These are phyloP conservation scores for Quercus variabilis DNA, from an alignment of 306 rosid species.

Conservation along the genomic window DNA sequence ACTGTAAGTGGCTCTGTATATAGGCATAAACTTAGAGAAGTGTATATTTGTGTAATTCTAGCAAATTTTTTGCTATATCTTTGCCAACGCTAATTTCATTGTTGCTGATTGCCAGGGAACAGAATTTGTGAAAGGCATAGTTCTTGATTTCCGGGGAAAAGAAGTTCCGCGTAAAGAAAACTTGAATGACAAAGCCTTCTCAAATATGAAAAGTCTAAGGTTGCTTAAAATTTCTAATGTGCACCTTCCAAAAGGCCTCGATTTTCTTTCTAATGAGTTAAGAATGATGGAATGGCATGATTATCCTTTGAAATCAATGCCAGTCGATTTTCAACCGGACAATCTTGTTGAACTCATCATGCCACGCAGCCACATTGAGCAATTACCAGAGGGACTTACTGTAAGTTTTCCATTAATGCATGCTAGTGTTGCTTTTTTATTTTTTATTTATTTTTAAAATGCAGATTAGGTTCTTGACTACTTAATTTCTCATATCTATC, in stretches of 20 bases:
- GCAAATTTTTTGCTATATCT: neutral
- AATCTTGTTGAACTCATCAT: slow-evolving; percentile 23
- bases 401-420: neutral
- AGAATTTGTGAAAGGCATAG: neutral
- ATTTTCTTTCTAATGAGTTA: slow-evolving; percentile 20
- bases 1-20: neutral
- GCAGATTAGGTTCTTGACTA: neutral
- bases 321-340: neutral
- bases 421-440: too few species aligned
- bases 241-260: slow-evolving; percentile 21
- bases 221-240: slow-evolving; percentile 16
- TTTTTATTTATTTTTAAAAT: neutral
- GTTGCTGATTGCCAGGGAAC: slow-evolving; percentile 14
- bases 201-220: slow-evolving; percentile 8
- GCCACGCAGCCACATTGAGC: neutral
- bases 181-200: slow-evolving; percentile 18
- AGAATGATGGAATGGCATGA: slow-evolving; percentile 18
- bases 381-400: slow-evolving; percentile 3
- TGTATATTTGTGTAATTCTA: neutral
- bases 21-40: neutral
- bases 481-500: neutral
- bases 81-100: neutral
- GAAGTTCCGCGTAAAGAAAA: neutral
- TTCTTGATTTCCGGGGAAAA: neutral
- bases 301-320: slow-evolving; percentile 13